Base-by-base conservation (phyloP, 140 eudicot genomes). In the Oenanthe javanica region DNA sequence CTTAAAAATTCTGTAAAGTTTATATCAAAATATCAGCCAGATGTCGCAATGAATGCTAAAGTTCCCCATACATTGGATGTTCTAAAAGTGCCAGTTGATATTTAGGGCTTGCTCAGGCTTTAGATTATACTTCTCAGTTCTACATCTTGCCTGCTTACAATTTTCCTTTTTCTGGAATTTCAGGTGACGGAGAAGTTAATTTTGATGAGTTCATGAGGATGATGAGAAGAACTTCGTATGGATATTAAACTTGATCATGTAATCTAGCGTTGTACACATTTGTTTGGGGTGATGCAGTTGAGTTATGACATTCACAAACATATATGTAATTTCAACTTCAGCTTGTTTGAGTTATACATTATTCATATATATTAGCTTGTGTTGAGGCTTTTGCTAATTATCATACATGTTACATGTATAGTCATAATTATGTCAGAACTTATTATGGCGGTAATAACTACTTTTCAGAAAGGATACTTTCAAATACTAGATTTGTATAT, bases 161-260 rank as follows among this genome's bases (percentile, higher is more conserved):
- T 11, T 71, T 2, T 13, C 3, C 1, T 13, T 31, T 6, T 40
- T 2, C 27, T 40, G 79, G 61, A 64, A 57, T 46, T 57, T 59
- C 86, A 93, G 98, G 83, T 85, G 97, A 93, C 77, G 96, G 98
- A 46, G 98, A 93, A 89, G 98, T 93, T 14, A 86, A 79, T 69
- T 84, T 77, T 27, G 97, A 93, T 0, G 98, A 93, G 81, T 93
- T 93, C 86, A 88, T 93, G 97, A 88, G 93, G 82, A 91, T 93
- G 95, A 93, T 93, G 97, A 91, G 92, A 84, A 87, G 87, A 86
- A 91, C 98, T 31, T 84, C 95, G 4, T 93, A 86, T 72, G 96
- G 95, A 75, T 87, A 83, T 77, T 90, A 88, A 84, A 61, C 67
- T 77, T 45, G n/a, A 14, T 2, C 3, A 4, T 74, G 55, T 74